Percentiles rank a stretch among this genome's conserved stretches.
Evolutionary conservation across 1,139 yeast species (phyloP).

Genomic region (Hansenula sp.): DNA sequence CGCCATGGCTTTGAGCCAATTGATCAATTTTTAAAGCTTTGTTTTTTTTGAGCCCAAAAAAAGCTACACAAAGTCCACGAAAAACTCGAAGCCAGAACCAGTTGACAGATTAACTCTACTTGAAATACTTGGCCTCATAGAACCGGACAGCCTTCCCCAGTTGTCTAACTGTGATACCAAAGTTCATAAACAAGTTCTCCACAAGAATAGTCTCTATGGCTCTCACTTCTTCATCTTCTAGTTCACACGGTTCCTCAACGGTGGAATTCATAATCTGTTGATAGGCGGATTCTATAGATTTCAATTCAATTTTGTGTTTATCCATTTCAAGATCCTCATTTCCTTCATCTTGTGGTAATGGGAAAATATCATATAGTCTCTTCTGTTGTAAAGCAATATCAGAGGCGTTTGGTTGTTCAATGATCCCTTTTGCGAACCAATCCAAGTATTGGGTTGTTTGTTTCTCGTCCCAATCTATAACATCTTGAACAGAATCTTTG

Average conservation of each 20-base stretch:
- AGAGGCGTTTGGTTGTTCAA: conserved; percentile 15
- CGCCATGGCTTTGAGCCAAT: too few relatives aligned
- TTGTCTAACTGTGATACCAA: conserved; percentile 10
- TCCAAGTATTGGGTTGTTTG: conserved; percentile 39
- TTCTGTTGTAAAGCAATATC: conserved; percentile 31
- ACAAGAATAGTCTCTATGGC: conserved; percentile 3
- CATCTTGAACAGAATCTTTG: conserved; percentile 16
- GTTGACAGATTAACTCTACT: too few relatives aligned
- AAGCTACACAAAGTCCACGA: too few relatives aligned
- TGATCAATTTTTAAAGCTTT: too few relatives aligned
- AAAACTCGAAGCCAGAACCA: not conserved
- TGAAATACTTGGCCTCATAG: not conserved
- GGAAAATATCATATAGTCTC: conserved; percentile 36
- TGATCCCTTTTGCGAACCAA: conserved; percentile 38
- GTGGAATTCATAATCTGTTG: not conserved
- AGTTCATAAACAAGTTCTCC: conserved; percentile 6
- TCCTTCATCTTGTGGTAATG: conserved; percentile 9
- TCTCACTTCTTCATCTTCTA: not conserved
- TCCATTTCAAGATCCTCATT: not conserved
- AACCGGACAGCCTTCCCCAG: not conserved
- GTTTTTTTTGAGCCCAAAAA: too few relatives aligned
- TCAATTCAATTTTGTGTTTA: not conserved
- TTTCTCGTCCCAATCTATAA: conserved; percentile 37
- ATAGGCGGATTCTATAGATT: conserved; percentile 2
- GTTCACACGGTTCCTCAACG: not conserved